A percentile compares a stretch with the other conserved stretches of the same genome.
Evolutionary conservation across 805 yeast genomes (phyloP).

Genomic region (Tetrapisispora pingtungensis): DNA sequence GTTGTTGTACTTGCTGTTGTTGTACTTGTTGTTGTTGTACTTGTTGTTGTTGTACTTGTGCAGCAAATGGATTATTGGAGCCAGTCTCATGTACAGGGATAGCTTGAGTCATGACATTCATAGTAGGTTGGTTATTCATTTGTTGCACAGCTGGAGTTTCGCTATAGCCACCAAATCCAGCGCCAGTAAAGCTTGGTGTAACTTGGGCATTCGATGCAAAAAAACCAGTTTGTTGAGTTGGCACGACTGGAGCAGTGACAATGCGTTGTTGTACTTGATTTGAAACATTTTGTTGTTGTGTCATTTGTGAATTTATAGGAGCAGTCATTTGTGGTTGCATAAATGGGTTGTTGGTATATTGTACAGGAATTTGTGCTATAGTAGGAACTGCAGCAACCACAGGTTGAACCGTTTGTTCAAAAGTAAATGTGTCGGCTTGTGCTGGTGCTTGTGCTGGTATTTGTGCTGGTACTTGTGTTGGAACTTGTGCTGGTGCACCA

Average conservation of each 20-base stretch:
- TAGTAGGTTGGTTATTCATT: conserved; percentile 3
- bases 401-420: conserved; percentile 13
- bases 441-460: no score
- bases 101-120: background rate
- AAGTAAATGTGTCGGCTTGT: conserved; percentile 12
- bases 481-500: conserved; percentile 8
- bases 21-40: no score
- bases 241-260: conserved; percentile 5
- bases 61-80: conserved; percentile 32
- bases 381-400: conserved; percentile 1
- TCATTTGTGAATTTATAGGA: conserved; percentile 15
- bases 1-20: no score
- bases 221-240: conserved; percentile 20
- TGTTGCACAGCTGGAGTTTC: conserved; percentile 14
- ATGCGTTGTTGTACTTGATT: conserved; percentile 5
- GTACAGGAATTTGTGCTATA: background rate
- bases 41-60: conserved; percentile 5
- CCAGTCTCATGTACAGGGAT: conserved; percentile 18
- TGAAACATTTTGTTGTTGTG: conserved; percentile 14
- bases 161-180: conserved; percentile 48
- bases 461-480: no score
- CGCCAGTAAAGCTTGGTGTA: conserved; percentile 38
- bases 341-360: conserved; percentile 1
- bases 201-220: conserved; percentile 21
- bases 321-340: conserved; percentile 10